Conservation (phyloP, 768 basidiomycete species). For the Lactifluus volemus region DNA sequence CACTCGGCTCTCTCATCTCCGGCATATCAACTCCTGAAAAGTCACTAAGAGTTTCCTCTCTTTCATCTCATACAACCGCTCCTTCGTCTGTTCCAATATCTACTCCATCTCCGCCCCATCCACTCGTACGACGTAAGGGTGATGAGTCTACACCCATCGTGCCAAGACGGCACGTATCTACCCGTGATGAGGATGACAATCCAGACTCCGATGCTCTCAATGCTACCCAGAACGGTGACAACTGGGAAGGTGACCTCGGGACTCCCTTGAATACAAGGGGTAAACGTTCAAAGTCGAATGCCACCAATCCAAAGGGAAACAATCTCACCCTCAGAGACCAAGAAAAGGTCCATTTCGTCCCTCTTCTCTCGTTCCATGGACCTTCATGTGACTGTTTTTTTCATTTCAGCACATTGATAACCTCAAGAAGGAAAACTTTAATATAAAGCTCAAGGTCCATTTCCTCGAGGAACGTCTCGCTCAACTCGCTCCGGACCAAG, state of each 20-base stretch:
- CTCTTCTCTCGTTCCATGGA: neutral
- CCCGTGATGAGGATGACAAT: conserved; percentile 15
- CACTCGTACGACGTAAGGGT: conserved; percentile 7
- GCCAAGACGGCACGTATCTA: conserved; percentile 7
- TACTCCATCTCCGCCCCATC: conserved; percentile 21
- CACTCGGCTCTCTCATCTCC: conserved; percentile 21
- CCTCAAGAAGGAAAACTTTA: conserved; percentile 95
- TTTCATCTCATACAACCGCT: conserved; percentile 18
- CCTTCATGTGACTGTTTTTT: neutral
- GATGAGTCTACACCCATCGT: conserved; percentile 17
- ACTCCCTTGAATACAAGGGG: conserved; percentile 41
- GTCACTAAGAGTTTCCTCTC: conserved; percentile 17
- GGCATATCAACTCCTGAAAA: conserved; percentile 20
- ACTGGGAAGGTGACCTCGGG: conserved; percentile 41
- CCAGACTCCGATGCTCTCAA: conserved; percentile 15
- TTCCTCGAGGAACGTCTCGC: conserved; percentile 91
- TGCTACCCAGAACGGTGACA: conserved; percentile 21
- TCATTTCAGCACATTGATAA: conserved; percentile 76
- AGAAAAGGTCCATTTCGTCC: conserved; percentile 63
- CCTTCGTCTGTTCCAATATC: conserved; percentile 20
- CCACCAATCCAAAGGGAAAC: conserved; percentile 31
- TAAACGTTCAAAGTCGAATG: conserved; percentile 35
- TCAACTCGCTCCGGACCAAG: conserved; percentile 84
- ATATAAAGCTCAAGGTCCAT: conserved; percentile 90
- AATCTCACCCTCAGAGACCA: conserved; percentile 86